Conservation (phyloP, 1,139 yeast species). For the Sugiyamaella grinbergsii region DNA sequence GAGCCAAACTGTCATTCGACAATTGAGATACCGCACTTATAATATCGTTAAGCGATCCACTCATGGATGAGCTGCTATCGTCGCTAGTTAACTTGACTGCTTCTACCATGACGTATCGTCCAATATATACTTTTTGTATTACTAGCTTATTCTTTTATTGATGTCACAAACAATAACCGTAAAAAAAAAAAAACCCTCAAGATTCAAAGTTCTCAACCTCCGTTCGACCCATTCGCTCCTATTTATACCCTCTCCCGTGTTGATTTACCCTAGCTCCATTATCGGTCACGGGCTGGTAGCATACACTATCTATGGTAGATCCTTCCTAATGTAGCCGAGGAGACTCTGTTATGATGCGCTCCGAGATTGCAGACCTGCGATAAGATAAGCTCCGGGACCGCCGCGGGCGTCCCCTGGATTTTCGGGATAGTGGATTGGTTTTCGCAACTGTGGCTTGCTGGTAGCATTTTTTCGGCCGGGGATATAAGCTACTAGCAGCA, state of each 20-base stretch:
- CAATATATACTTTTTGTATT: not conserved
- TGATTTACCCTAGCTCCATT: not conserved
- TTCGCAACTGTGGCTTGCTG: too few species aligned
- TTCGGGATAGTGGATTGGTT: too few species aligned
- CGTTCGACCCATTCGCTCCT: too few species aligned
- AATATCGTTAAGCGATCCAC: conserved; percentile 1
- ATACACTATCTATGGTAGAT: not conserved
- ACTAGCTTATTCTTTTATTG: not conserved
- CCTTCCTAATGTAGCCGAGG: conserved; percentile 1
- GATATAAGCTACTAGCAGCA: too few species aligned
- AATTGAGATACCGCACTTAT: conserved; percentile 3
- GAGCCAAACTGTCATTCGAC: conserved; percentile 9
- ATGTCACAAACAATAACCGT: too few species aligned
- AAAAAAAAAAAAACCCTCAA: too few species aligned
- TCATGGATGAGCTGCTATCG: not conserved
- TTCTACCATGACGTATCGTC: conserved; percentile 9
- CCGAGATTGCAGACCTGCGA: not conserved
- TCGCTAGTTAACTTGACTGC: not conserved
- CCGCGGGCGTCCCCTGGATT: conserved; percentile 9
- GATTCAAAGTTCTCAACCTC: too few species aligned
- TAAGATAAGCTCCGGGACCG: conserved; percentile 12
- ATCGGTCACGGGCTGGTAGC: not conserved
- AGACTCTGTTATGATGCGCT: conserved; percentile 5
- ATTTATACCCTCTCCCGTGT: not conserved
- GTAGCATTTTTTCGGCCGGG: too few species aligned